Conservation (phyloP, 2,329 filamentous ascomycete species). For the Pestalotiopsis sp. region DNA sequence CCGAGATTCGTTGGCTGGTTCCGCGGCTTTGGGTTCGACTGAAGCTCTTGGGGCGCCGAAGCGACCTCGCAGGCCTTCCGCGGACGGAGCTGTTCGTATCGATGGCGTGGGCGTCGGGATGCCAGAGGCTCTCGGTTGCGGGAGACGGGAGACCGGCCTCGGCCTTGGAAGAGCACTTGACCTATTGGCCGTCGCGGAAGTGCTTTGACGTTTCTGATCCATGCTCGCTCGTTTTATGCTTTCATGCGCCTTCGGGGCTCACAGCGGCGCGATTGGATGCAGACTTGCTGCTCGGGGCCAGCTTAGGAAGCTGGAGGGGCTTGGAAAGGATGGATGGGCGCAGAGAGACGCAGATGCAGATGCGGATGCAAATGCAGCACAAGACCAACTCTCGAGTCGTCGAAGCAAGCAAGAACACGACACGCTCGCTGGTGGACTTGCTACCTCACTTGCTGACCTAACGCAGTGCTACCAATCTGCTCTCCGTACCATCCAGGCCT, state of each 20-base stretch:
- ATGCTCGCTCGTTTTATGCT: conserved; percentile 16
- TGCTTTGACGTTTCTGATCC: conserved; percentile 26
- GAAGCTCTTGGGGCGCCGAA: conserved; percentile 18
- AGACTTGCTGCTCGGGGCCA: background rate
- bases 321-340: background rate
- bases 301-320: background rate
- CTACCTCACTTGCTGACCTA: background rate
- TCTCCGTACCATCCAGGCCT: background rate
- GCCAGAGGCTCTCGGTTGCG: conserved; percentile 28
- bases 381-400: background rate
- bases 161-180: conserved; percentile 31
- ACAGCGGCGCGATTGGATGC: background rate
- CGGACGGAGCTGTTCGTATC: conserved; percentile 19
- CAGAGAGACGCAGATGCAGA: background rate
- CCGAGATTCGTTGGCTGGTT: conserved; percentile 19
- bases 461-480: conserved; percentile 1
- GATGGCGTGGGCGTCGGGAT: conserved; percentile 17
- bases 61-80: conserved; percentile 17
- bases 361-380: conserved; percentile 1
- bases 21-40: conserved; percentile 17
- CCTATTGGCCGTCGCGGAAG: conserved; percentile 16
- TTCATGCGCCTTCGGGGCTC: background rate
- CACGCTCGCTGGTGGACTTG: background rate
- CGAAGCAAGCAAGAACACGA: background rate
- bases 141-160: conserved; percentile 33